These are phyloP conservation scores for Beauveria varroae DNA, from an alignment of 2,329 filamentous ascomycete genomes.

Conservation along the genomic window DNA sequence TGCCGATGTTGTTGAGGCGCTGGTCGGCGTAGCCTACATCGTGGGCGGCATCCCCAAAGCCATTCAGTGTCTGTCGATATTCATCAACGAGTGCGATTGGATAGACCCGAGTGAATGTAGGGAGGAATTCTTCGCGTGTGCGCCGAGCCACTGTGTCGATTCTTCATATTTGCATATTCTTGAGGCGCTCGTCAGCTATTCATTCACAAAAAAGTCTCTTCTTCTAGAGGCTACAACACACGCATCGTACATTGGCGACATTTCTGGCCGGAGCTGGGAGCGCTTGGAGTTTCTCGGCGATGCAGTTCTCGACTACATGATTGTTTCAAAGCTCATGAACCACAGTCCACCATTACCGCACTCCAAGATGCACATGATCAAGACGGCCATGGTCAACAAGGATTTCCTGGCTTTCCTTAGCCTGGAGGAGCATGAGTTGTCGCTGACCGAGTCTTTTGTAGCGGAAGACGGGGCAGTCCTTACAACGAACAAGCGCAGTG, in stretches of 20 bases:
- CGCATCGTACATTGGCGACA: slow-evolving; percentile 47
- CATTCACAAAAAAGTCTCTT: slow-evolving; percentile 59
- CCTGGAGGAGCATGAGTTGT: slow-evolving; percentile 43
- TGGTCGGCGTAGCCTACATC: slow-evolving; percentile 69
- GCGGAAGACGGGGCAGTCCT: slow-evolving; percentile 14
- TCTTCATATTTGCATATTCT: slow-evolving; percentile 40
- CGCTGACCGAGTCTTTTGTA: slow-evolving; percentile 15
- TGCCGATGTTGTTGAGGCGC: slow-evolving; percentile 79
- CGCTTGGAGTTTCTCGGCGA: slow-evolving; percentile 86
- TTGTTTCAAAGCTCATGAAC: slow-evolving; percentile 56
- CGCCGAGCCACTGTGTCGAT: slow-evolving; percentile 27
- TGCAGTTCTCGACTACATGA: slow-evolving; percentile 69
- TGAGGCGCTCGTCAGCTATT: slow-evolving; percentile 63
- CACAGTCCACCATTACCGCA: slow-evolving; percentile 34
- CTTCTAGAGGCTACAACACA: slow-evolving; percentile 79
- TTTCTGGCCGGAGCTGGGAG: slow-evolving; percentile 43
- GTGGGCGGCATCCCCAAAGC: slow-evolving; percentile 61
- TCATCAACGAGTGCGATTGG: slow-evolving; percentile 57
- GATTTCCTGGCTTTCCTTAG: slow-evolving; percentile 72
- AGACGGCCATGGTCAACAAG: slow-evolving; percentile 70
- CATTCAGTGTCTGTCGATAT: slow-evolving; percentile 54
- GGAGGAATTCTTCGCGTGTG: slow-evolving; percentile 34
- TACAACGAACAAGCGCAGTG: slow-evolving; percentile 21
- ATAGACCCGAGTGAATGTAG: slow-evolving; percentile 34
- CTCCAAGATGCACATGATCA: slow-evolving; percentile 65